These are phyloP conservation scores for Fagopyrum tataricum DNA, from an alignment of 148 eudicot genomes.

Conservation along the genomic window DNA sequence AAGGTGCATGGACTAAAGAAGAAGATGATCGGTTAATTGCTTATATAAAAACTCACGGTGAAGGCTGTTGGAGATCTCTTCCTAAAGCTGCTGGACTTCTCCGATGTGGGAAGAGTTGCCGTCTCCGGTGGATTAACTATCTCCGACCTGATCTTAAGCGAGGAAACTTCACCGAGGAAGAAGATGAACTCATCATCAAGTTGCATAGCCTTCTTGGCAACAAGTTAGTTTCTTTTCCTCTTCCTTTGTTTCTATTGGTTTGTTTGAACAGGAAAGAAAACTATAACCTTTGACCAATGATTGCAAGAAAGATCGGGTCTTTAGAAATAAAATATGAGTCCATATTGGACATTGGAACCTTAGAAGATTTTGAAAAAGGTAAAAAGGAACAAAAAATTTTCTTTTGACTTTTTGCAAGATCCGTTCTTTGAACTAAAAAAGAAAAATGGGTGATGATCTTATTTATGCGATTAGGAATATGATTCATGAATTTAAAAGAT, in stretches of 20 bases:
- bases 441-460: too few relatives aligned
- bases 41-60: slow-evolving; percentile 78
- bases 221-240: slow-evolving; percentile 36
- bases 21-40: slow-evolving; percentile 82
- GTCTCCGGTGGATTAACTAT: slow-evolving; percentile 83
- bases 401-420: neutral
- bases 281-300: neutral
- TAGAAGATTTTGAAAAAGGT: neutral
- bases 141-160: slow-evolving; percentile 36
- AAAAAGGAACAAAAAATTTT: neutral
- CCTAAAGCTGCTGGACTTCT: slow-evolving; percentile 91
- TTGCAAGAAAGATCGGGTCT: neutral
- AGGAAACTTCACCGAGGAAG: slow-evolving; percentile 81
- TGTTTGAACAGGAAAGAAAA: neutral
- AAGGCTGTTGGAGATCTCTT: slow-evolving; percentile 91
- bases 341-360: neutral
- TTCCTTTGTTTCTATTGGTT: neutral
- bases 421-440: neutral
- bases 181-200: slow-evolving; percentile 90
- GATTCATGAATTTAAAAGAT: too few relatives aligned
- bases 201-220: slow-evolving; percentile 93
- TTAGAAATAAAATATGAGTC: neutral
- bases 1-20: slow-evolving; percentile 98
- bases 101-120: slow-evolving; percentile 88
- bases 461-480: too few relatives aligned